Conservation (phyloP, 2,329 filamentous ascomycete genomes). For the Stromatinia cepivora region DNA sequence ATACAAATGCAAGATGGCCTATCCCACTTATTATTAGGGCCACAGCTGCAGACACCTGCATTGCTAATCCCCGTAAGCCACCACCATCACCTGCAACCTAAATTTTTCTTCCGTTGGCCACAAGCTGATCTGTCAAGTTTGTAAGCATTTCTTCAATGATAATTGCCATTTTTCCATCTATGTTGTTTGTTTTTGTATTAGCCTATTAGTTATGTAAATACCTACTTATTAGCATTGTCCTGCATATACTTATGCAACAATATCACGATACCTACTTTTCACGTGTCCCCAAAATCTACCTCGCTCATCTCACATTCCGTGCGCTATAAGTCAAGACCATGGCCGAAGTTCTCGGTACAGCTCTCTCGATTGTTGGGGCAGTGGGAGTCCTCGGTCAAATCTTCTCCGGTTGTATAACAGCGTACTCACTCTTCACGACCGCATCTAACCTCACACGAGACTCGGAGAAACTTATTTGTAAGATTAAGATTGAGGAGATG, state of each 20-base stretch:
- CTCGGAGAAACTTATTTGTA: slow-evolving; percentile 48
- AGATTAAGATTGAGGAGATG: slow-evolving; percentile 53
- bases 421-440: slow-evolving; percentile 48
- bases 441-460: slow-evolving; percentile 48
- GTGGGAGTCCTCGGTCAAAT: slow-evolving; percentile 50
- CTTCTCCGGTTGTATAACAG: slow-evolving; percentile 50
- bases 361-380: slow-evolving; percentile 47
- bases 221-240: background rate
- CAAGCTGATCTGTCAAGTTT: slow-evolving; percentile 16
- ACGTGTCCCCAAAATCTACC: background rate
- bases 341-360: slow-evolving; percentile 47
- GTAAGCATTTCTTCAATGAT: background rate
- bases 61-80: slow-evolving; percentile 17
- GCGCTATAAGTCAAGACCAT: slow-evolving; percentile 30
- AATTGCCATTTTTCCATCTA: background rate
- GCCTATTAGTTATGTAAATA: background rate
- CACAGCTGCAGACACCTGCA: slow-evolving; percentile 14
- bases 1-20: background rate
- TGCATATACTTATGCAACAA: background rate
- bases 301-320: background rate
- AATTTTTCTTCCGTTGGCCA: slow-evolving; percentile 1
- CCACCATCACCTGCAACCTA: background rate
- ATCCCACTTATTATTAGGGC: slow-evolving; percentile 13
- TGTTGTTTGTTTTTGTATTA: background rate
- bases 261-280: background rate